A percentile compares a stretch with the other conserved stretches of the same genome.
phyloP scores from a whole-genome alignment of 148 eudicot species.

The Rhododendron mucronatum region DNA sequence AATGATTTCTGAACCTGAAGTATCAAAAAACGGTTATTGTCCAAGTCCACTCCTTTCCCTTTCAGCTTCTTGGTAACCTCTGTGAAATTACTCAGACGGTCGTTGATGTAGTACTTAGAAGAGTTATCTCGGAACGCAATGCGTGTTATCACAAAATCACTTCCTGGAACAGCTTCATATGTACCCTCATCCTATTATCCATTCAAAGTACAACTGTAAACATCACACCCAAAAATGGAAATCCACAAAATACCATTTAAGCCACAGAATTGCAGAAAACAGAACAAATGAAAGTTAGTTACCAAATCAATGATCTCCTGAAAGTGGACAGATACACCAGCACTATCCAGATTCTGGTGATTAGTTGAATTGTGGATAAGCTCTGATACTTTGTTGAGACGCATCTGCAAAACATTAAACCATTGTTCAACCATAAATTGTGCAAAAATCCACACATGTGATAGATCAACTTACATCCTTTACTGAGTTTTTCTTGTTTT shows the following conservation, averaged over 20 bases:
- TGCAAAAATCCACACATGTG: neutral
- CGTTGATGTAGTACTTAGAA: conserved; percentile 81
- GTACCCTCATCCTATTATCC: conserved; percentile 65
- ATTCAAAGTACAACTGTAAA: neutral
- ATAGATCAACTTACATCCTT: neutral
- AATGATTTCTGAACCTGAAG: conserved; percentile 57
- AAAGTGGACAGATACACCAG: conserved; percentile 91
- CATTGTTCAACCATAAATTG: neutral
- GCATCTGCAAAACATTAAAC: conserved; percentile 57
- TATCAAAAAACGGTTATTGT: conserved; percentile 92
- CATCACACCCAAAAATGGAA: neutral
- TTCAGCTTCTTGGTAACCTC: conserved; percentile 84
- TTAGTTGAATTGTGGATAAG: conserved; percentile 93
- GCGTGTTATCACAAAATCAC: conserved; percentile 82
- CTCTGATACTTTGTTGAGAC: conserved; percentile 95
- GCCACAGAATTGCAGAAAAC: neutral
- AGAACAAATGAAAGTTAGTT: neutral
- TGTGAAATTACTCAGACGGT: conserved; percentile 70
- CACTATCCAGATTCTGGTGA: conserved; percentile 88
- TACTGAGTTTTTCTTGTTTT: too few species aligned
- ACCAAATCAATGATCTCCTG: conserved; percentile 93
- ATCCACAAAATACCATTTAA: neutral
- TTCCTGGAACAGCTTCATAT: conserved; percentile 84
- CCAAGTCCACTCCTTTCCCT: conserved; percentile 98
- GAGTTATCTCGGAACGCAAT: conserved; percentile 86